Percentiles rank a stretch among this genome's conserved stretches.
Conservation (phyloP, 2,329 filamentous ascomycete genomes). For the Diaporthe velutina region DNA sequence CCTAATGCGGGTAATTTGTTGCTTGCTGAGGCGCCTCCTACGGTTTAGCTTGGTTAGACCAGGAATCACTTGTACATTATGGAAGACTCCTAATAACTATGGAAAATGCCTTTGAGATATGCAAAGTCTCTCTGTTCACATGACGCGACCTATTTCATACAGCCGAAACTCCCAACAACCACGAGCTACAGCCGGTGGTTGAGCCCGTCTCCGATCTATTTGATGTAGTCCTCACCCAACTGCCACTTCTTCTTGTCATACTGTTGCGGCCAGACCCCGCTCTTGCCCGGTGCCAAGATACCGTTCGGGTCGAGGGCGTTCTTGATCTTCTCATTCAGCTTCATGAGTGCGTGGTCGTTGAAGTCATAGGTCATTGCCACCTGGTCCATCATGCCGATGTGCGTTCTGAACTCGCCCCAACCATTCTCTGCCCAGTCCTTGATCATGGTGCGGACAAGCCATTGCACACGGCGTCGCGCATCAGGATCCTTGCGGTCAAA, state of each 20-base stretch:
- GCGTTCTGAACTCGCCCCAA: slow-evolving; percentile 57
- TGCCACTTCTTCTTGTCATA: slow-evolving; percentile 37
- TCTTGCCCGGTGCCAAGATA: slow-evolving; percentile 60
- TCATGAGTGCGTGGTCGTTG: slow-evolving; percentile 52
- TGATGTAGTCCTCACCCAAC: slow-evolving; percentile 20
- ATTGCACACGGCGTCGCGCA: slow-evolving; percentile 43
- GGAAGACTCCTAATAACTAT: not conserved
- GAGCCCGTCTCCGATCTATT: not conserved
- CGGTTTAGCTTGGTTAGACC: not conserved
- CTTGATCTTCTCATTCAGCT: slow-evolving; percentile 54
- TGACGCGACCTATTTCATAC: not conserved
- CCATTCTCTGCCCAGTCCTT: slow-evolving; percentile 51
- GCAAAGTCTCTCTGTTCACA: not conserved
- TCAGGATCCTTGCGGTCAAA: slow-evolving; percentile 55
- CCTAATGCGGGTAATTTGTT: not conserved
- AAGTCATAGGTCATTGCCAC: slow-evolving; percentile 55
- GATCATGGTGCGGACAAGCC: slow-evolving; percentile 52
- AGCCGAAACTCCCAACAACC: not conserved
- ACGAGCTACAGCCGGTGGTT: no score
- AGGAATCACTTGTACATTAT: not conserved
- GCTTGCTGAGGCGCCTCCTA: not conserved
- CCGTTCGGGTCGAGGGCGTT: slow-evolving; percentile 57
- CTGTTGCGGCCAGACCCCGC: slow-evolving; percentile 56
- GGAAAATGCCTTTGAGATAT: not conserved
- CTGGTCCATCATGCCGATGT: slow-evolving; percentile 55